These are phyloP conservation scores for Monascus ruber DNA, from an alignment of 2,329 filamentous ascomycete species.

Conservation along the genomic window DNA sequence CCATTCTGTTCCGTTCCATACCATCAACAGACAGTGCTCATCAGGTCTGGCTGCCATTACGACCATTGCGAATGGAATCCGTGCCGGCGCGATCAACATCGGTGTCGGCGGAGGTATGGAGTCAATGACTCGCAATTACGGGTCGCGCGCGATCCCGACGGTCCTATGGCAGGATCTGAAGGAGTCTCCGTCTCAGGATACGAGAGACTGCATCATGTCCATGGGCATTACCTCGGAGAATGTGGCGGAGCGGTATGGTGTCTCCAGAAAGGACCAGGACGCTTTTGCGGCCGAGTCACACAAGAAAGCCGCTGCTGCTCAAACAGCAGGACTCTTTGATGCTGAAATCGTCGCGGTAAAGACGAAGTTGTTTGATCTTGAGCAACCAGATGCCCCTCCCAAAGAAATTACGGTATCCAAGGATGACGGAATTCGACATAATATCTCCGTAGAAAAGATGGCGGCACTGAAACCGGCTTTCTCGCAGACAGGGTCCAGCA, in stretches of 20 bases:
- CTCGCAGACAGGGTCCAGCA: slow-evolving; percentile 59
- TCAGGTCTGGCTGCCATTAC: slow-evolving; percentile 69
- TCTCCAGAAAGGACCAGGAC: slow-evolving; percentile 68
- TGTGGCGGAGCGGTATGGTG: slow-evolving; percentile 64
- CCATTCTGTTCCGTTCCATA: slow-evolving; percentile 64
- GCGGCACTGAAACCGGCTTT: slow-evolving; percentile 79
- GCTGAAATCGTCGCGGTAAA: slow-evolving; percentile 69
- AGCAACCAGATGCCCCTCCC: slow-evolving; percentile 46
- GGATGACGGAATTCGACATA: slow-evolving; percentile 73
- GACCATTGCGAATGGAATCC: slow-evolving; percentile 61
- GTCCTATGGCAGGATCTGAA: slow-evolving; percentile 66
- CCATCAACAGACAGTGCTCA: slow-evolving; percentile 78
- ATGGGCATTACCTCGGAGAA: slow-evolving; percentile 91
- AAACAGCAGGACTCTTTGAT: slow-evolving; percentile 58
- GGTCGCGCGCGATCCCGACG: slow-evolving; percentile 68
- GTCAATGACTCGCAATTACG: slow-evolving; percentile 92
- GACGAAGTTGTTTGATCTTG: slow-evolving; percentile 55
- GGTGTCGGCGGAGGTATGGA: slow-evolving; percentile 88
- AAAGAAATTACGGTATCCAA: slow-evolving; percentile 57
- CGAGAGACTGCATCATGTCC: slow-evolving; percentile 79
- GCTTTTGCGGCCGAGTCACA: slow-evolving; percentile 68
- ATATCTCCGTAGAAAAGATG: slow-evolving; percentile 57
- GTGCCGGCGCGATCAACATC: slow-evolving; percentile 57
- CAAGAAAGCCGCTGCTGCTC: slow-evolving; percentile 58
- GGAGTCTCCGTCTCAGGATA: slow-evolving; percentile 54